These are phyloP conservation scores for Chrysanthemum lavandulifolium DNA, from an alignment of 129 eudicot species.

Conservation along the genomic window DNA sequence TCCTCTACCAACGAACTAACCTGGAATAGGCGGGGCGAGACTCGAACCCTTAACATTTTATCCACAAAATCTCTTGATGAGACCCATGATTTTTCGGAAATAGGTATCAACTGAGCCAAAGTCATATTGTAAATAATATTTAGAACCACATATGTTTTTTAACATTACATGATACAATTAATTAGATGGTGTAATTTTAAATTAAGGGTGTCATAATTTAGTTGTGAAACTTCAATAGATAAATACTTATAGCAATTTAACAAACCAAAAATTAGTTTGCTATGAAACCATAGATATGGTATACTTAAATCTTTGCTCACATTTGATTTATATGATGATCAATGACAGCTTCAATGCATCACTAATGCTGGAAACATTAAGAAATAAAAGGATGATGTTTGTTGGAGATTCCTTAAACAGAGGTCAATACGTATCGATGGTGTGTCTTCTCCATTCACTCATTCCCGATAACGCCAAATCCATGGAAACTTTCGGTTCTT, in stretches of 20 bases:
- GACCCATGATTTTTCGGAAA: too few relatives aligned
- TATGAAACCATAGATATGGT: background rate
- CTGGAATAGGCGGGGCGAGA: too few relatives aligned
- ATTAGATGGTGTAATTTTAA: background rate
- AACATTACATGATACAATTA: too few relatives aligned
- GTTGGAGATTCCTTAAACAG: conserved; percentile 92
- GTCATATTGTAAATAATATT: background rate
- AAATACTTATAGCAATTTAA: background rate
- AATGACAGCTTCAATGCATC: conserved; percentile 73
- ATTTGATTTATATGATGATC: background rate
- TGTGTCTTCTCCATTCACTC: conserved; percentile 77
- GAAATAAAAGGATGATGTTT: conserved; percentile 88
- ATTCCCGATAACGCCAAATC: conserved; percentile 73
- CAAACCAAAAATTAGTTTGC: background rate
- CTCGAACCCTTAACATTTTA: too few relatives aligned
- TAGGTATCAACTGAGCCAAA: too few relatives aligned
- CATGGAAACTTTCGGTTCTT: conserved; percentile 68
- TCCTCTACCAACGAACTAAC: too few relatives aligned
- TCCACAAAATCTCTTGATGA: too few relatives aligned
- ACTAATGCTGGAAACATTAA: conserved; percentile 70
- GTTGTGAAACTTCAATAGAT: background rate
- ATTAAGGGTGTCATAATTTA: background rate
- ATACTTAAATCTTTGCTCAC: background rate
- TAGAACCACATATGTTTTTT: background rate
- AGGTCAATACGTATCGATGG: conserved; percentile 87